Evolutionary conservation across 768 basidiomycete species (phyloP), one percentile per base, ranked within the genome.

Genomic region (Boletus sp.): DNA sequence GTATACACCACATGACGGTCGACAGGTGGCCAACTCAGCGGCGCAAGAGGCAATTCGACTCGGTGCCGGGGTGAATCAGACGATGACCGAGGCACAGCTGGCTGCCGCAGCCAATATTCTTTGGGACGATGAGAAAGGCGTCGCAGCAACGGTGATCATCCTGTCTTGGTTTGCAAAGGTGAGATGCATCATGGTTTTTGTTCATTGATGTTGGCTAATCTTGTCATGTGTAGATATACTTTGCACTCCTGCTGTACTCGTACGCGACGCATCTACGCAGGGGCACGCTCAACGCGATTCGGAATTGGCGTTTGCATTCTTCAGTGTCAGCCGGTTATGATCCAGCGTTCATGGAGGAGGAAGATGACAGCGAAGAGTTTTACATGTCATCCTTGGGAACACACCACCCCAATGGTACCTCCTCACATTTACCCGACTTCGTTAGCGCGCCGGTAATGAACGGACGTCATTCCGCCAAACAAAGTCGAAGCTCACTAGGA

Each of bases 141-240:
- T 82, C 11, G 93, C 95, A 0, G 81, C 83, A 1, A 72, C 80
- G 7, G 83, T 96, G 46, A 84, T 99, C 54, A 70, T 90, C 15
- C 50, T 87, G 4, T 91, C 93, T 14, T 99, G 94, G 94, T 57
- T 93, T 25, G 74, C 81, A 67, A 98, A 98, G 84, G 95, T 94
- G 56, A 58, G 83, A 27, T 4, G 9, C n/a, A 27, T 23, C 21
- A 25, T 49, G 33, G 21, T 45, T n/a, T 5, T 23, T 25, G 35
- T 14, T 40, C 33, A n/a, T 35, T 43, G 43, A 57, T 33, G 6
- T 39, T 56, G 35, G 32, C 17, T 60, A 44, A 39, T 35, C 45
- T 42, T 53, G 35, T 30, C 35, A n/a, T 21, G 15, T 19, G 40
- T 53, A 98, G 96, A 77, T 96, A 52, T 99, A 97, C 76, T 94